phyloP scores from a whole-genome alignment of 768 basidiomycete species.

The Russula compacta region DNA sequence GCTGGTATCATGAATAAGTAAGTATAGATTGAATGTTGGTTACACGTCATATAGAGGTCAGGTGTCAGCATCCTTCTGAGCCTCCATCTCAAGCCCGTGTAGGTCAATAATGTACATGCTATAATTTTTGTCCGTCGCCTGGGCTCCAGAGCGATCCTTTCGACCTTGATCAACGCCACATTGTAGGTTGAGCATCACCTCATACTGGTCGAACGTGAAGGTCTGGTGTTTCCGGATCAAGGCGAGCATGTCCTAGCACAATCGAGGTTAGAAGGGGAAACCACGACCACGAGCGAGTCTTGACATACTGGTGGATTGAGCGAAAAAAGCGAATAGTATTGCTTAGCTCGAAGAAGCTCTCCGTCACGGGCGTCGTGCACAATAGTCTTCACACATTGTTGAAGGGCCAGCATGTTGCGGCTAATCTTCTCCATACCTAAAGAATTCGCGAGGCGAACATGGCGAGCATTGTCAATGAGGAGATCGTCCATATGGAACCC shows the following conservation, averaged over 20 bases:
- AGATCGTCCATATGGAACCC: slow-evolving; percentile 78
- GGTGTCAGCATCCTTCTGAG: slow-evolving; percentile 32
- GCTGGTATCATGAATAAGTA: neutral
- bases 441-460: slow-evolving; percentile 57
- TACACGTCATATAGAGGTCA: slow-evolving; percentile 1
- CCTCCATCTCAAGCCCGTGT: slow-evolving; percentile 64
- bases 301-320: slow-evolving; percentile 59
- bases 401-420: slow-evolving; percentile 83
- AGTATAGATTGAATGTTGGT: neutral
- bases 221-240: slow-evolving; percentile 48
- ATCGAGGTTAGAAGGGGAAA: neutral
- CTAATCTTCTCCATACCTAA: slow-evolving; percentile 81
- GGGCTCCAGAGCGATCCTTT: slow-evolving; percentile 40
- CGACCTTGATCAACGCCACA: slow-evolving; percentile 69
- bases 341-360: slow-evolving; percentile 67
- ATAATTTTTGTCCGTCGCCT: slow-evolving; percentile 62
- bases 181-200: slow-evolving; percentile 80
- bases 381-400: slow-evolving; percentile 81
- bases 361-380: slow-evolving; percentile 49
- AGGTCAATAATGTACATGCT: slow-evolving; percentile 86
- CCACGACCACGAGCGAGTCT: neutral
- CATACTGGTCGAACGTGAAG: slow-evolving; percentile 90
- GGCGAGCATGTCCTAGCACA: slow-evolving; percentile 64
- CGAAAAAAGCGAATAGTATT: slow-evolving; percentile 75
- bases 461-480: slow-evolving; percentile 64